Evolutionary conservation across 2,329 filamentous ascomycete species (phyloP).

Genomic region (Rhinocladiella mackenziei): DNA sequence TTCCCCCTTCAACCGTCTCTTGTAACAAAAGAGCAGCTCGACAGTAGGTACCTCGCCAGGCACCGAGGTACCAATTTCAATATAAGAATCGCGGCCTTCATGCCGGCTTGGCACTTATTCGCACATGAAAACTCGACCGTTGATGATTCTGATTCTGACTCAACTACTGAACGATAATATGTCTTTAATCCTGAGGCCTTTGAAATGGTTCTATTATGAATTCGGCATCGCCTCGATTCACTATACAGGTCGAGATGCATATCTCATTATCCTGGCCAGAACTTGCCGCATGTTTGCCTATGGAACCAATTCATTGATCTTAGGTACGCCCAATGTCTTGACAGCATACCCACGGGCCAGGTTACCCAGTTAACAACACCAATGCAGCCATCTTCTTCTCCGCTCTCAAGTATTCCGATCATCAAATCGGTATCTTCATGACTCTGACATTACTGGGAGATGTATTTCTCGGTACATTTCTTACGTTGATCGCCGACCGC

Average conservation of each 20-base stretch:
- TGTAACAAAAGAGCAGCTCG: no score
- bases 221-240: constrained; percentile 29
- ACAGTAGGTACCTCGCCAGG: no score
- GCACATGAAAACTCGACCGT: neutral
- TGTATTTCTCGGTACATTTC: constrained; percentile 54
- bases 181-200: constrained; percentile 11
- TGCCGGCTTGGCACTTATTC: no score
- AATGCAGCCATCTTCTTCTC: constrained; percentile 53
- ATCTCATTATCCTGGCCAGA: constrained; percentile 29
- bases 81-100: no score
- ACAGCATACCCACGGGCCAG: neutral
- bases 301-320: constrained; percentile 30
- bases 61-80: no score
- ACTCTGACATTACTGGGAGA: constrained; percentile 60
- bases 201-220: constrained; percentile 30
- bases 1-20: no score
- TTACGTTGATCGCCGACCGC: constrained; percentile 57
- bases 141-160: neutral
- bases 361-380: no score
- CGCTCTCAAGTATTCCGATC: constrained; percentile 49
- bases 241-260: constrained; percentile 28
- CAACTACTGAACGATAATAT: no score
- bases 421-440: constrained; percentile 61
- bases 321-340: constrained; percentile 20
- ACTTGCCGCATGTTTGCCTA: constrained; percentile 32